Evolutionary conservation across 495 filamentous ascomycete genomes (phyloP).

Genomic region (Xylaria intraflava): DNA sequence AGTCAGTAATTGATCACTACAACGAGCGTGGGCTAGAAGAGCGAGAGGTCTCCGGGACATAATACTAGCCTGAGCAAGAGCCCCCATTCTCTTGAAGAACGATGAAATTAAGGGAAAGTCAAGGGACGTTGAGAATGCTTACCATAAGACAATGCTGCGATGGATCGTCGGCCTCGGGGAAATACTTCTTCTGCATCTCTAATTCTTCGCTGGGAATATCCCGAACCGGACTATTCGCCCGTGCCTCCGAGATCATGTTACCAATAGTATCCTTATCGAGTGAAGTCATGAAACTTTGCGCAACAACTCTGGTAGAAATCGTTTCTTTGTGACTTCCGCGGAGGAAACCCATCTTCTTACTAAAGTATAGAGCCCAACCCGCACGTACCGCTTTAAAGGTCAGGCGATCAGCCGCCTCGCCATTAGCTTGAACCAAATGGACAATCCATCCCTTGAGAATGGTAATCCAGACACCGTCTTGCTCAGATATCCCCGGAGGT

Average conservation of each 20-base stretch:
- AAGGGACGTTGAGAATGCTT: neutral
- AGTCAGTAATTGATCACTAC: neutral
- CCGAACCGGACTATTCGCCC: neutral
- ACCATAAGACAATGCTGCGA: conserved; percentile 26
- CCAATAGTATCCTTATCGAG: conserved; percentile 4
- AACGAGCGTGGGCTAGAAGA: neutral
- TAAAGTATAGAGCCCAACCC: conserved; percentile 12
- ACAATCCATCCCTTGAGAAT: conserved; percentile 2
- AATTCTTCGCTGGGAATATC: conserved; percentile 15
- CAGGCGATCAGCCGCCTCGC: neutral
- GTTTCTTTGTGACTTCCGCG: conserved; percentile 7
- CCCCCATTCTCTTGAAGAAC: too few species aligned
- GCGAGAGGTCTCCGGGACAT: too few species aligned
- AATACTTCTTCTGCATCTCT: conserved; percentile 29
- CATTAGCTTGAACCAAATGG: conserved; percentile 14
- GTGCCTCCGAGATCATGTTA: conserved; percentile 8
- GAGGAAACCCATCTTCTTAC: conserved; percentile 10
- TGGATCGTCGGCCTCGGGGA: conserved; percentile 27
- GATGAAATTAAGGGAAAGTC: too few species aligned
- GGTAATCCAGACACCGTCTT: neutral
- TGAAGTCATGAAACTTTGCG: conserved; percentile 9
- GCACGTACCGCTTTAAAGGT: conserved; percentile 12
- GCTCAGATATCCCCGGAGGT: neutral
- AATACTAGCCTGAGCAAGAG: too few species aligned
- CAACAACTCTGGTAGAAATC: neutral